Base-by-base conservation (phyloP, 257 asterid species). In the Gentiana dahurica region DNA sequence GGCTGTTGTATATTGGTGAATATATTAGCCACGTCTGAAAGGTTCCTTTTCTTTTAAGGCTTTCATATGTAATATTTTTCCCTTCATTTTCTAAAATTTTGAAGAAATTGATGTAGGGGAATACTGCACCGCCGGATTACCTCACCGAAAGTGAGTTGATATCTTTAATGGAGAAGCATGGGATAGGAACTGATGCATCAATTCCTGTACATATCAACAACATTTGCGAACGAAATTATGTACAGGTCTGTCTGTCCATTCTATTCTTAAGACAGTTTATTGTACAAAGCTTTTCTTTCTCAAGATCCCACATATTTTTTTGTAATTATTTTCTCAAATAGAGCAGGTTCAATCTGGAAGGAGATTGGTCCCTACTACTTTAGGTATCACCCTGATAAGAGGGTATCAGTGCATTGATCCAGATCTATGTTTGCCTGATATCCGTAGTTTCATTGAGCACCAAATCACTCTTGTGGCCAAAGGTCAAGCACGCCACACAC, bases 131-230 rank as follows among this genome's bases (percentile, higher is more conserved):
- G 68, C 97, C 95, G 32, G 97, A 83, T 76, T 75, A 85, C 74
- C 88, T 88, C 35, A 85, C 67, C 59, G 97, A 88, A 76, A 88
- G 95, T 74, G 97, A 88, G 60, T 79, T 85, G 71, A 88, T 88
- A 65, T 88, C 97, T n/a, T 65, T 85, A 65, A 88, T 88, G 97
- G 97, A 88, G 71, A 83, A 88, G 70, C 43, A 88, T 61, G 97
- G 94, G 58, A 88, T 88, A 59, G 97, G 97, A 65, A 88, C 97
- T n/a, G 97, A 88, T 68, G 95, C 95, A 59, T 85, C 97, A 55
- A 88, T 88, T 73, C 70, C 97, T 51, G 94, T 88, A 37, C 97
- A 88, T 66, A 85, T 88, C 65, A 88, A 85, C 84, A 85, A 88
- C 83, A 88, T 88, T 61, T 81, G 82, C 15, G 95, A 88, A 67